These are phyloP conservation scores for Auricularia sp. DNA, from an alignment of 768 basidiomycete genomes.

Conservation along the genomic window DNA sequence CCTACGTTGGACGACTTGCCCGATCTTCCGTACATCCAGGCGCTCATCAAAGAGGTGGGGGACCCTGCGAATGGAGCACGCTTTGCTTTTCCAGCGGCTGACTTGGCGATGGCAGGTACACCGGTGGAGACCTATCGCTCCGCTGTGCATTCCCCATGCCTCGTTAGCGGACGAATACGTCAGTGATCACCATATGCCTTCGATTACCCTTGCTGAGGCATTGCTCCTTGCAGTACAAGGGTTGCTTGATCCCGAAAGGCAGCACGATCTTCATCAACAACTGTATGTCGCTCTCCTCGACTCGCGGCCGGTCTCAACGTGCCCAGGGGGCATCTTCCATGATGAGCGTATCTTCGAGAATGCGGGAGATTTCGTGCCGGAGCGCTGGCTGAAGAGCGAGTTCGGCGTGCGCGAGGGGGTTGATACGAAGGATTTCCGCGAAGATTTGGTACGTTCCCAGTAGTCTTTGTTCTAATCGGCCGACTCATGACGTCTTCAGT, in stretches of 20 bases:
- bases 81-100: neutral
- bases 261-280: slow-evolving; percentile 18
- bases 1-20: slow-evolving; percentile 18
- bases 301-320: neutral
- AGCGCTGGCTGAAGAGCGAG: slow-evolving; percentile 28
- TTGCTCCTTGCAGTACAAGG: neutral
- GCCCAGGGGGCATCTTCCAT: slow-evolving; percentile 19
- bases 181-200: neutral
- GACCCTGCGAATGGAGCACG: neutral
- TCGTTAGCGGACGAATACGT: neutral
- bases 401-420: slow-evolving; percentile 12
- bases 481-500: too few species aligned
- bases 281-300: slow-evolving; percentile 9
- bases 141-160: neutral
- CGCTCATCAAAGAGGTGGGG: slow-evolving; percentile 24
- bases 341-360: slow-evolving; percentile 26
- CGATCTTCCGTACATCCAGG: slow-evolving; percentile 22
- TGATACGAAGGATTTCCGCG: neutral
- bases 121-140: neutral
- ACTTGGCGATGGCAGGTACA: neutral
- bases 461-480: neutral
- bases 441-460: neutral
- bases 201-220: too few species aligned
- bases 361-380: slow-evolving; percentile 38
- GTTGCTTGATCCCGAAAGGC: slow-evolving; percentile 5